Base-by-base conservation (phyloP, 1,284 basidiomycete genomes). In the Vanrija sp. region DNA sequence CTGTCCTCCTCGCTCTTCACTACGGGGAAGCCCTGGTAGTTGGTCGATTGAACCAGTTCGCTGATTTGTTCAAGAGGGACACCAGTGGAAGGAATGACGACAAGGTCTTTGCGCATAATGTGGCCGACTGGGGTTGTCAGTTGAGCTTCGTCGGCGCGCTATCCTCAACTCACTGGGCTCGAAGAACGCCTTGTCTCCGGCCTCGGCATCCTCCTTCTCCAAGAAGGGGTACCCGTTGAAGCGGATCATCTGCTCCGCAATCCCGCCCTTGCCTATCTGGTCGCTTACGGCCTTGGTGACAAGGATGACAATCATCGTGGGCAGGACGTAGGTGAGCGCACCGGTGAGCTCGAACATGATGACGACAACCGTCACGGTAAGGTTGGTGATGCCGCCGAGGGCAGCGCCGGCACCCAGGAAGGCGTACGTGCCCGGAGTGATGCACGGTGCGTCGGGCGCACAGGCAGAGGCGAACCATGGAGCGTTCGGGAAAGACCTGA, bases 271-370 rank as follows among this genome's bases (percentile, higher is more conserved):
- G 19, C 92, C 92, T 46, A 98, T 83, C 65, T 91, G 88, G 71
- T 99, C 96, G n/a, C 91, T 91, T 14, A 98, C 93, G 7, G 92
- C 91, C 77, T 98, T 98, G 15, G 96, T 97, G 38, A 96, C 93
- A 38, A 98, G 80, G 23, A 98, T 81, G 0, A 97, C 93, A 66
- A 99, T 94, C 96, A 99, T 99, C 5, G 93, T 96, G 0, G 96
- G 96, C 26, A 99, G 78, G 65, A 98, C 96, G 74, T 99, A 98
- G 12, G 93, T 98, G 65, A 98, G 77, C 1, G 96, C 95, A 9
- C 96, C 96, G 1, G 96, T 99, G n/a, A 99, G 82, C 72, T 99
- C 96, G 74, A 98, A 98, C 94, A 98, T 98, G 77, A 99, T 97
- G 52, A 98, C 96, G 2, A 98, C 96, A 2, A 99, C 93, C 0